Conservation (phyloP, 2,329 filamentous ascomycete genomes). For the Akanthomyces lecanii region DNA sequence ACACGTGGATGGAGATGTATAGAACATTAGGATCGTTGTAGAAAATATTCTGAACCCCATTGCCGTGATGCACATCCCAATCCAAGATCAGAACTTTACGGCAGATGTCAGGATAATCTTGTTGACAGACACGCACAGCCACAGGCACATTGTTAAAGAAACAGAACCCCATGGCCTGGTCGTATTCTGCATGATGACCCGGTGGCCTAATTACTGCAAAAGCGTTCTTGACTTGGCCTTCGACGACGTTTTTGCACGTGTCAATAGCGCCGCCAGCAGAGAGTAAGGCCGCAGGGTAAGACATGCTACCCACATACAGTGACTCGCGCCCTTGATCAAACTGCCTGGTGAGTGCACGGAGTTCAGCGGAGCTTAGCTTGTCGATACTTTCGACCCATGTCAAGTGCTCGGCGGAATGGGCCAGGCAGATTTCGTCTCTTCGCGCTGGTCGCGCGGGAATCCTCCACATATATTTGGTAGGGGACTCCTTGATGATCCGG, state of each 20-base stretch:
- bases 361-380: slow-evolving; percentile 54
- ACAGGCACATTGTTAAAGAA: slow-evolving; percentile 98
- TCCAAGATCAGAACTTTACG: slow-evolving; percentile 90
- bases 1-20: slow-evolving; percentile 93
- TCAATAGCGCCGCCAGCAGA: slow-evolving; percentile 93
- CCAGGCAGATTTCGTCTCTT: slow-evolving; percentile 71
- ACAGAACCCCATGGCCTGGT: slow-evolving; percentile 88
- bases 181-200: slow-evolving; percentile 87
- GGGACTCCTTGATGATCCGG: slow-evolving; percentile 47
- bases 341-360: slow-evolving; percentile 61
- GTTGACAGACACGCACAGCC: slow-evolving; percentile 81
- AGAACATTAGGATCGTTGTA: slow-evolving; percentile 92
- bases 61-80: slow-evolving; percentile 81
- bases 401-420: slow-evolving; percentile 75
- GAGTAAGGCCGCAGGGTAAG: slow-evolving; percentile 73
- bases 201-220: slow-evolving; percentile 94
- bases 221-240: slow-evolving; percentile 81
- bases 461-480: slow-evolving; percentile 64
- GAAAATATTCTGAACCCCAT: slow-evolving; percentile 94
- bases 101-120: slow-evolving; percentile 72
- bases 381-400: slow-evolving; percentile 65
- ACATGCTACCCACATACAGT: slow-evolving; percentile 78
- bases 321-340: slow-evolving; percentile 67
- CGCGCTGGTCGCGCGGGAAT: slow-evolving; percentile 77
- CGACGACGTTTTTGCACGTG: slow-evolving; percentile 86